Percentiles rank a stretch among this genome's conserved stretches.
Conservation (phyloP, 495 filamentous ascomycete species). For the Neurospora sp. region DNA sequence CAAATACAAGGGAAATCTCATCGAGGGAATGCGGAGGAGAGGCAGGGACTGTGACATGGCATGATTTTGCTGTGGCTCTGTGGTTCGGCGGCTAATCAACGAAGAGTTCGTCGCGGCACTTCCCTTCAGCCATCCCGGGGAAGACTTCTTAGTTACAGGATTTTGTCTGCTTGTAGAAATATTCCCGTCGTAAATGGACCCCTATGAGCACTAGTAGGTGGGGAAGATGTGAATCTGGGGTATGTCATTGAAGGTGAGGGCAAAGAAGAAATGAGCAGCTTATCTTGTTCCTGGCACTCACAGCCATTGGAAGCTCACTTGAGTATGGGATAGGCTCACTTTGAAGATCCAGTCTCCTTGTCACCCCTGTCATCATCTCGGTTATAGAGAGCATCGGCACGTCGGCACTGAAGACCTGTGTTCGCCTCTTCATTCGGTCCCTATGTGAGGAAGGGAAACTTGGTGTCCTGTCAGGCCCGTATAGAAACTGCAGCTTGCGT, state of each 20-base stretch:
- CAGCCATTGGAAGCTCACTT: background rate
- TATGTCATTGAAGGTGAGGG: background rate
- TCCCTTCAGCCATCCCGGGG: background rate
- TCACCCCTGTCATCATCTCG: background rate
- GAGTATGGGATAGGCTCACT: background rate
- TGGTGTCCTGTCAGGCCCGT: background rate
- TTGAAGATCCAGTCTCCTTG: background rate
- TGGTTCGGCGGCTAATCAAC: background rate
- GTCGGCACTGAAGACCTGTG: background rate
- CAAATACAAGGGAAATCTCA: background rate
- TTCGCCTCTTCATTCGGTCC: background rate
- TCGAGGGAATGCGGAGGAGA: background rate
- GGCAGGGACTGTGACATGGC: background rate
- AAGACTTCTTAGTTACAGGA: background rate
- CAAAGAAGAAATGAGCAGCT: background rate
- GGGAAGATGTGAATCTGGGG: background rate
- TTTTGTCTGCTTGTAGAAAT: background rate
- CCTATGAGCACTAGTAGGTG: background rate
- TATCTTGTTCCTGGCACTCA: background rate
- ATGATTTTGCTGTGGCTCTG: background rate
- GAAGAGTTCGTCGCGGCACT: background rate
- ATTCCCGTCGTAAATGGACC: background rate
- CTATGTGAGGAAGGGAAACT: background rate
- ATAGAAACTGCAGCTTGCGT: conserved; percentile 1
- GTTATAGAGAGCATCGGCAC: background rate